A percentile compares a stretch with the other conserved stretches of the same genome.
Evolutionary conservation across 2,329 filamentous ascomycete species (phyloP).

Genomic region (Huntiella savannae): DNA sequence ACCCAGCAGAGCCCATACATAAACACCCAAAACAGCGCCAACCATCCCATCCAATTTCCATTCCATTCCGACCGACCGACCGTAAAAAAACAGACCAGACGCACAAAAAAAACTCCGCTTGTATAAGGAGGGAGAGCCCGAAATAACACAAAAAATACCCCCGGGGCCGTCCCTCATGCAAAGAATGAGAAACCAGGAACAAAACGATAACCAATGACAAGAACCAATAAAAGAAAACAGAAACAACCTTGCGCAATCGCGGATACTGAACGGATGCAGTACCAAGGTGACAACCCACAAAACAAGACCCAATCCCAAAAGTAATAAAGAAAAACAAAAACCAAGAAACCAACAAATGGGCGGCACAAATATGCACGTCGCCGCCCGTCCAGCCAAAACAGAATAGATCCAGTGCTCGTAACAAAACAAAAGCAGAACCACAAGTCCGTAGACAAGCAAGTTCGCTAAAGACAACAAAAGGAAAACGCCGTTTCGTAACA

Average conservation of each 20-base stretch:
- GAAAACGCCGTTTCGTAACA: conserved; percentile 8
- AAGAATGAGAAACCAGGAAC: conserved; percentile 3
- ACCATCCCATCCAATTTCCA: no score
- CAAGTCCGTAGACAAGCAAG: not conserved
- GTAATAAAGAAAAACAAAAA: no score
- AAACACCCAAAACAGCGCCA: not conserved
- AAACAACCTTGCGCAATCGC: no score
- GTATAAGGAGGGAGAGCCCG: conserved; percentile 8
- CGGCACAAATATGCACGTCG: not conserved
- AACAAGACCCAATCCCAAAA: no score
- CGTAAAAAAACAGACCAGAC: not conserved
- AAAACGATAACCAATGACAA: not conserved
- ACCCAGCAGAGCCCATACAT: not conserved
- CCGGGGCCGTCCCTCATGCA: conserved; percentile 4
- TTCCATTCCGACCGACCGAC: no score
- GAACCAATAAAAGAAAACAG: no score
- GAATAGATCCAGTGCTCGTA: not conserved
- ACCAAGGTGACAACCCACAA: no score
- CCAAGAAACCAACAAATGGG: not conserved
- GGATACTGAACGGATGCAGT: no score
- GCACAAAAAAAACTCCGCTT: conserved; percentile 5
- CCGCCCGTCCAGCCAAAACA: not conserved
- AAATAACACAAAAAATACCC: conserved; percentile 1
- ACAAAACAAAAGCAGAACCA: conserved; percentile 3
- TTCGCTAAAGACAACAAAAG: not conserved